Evolutionary conservation across 306 rosid genomes (phyloP).

Genomic region (Echinosophora koreensis): DNA sequence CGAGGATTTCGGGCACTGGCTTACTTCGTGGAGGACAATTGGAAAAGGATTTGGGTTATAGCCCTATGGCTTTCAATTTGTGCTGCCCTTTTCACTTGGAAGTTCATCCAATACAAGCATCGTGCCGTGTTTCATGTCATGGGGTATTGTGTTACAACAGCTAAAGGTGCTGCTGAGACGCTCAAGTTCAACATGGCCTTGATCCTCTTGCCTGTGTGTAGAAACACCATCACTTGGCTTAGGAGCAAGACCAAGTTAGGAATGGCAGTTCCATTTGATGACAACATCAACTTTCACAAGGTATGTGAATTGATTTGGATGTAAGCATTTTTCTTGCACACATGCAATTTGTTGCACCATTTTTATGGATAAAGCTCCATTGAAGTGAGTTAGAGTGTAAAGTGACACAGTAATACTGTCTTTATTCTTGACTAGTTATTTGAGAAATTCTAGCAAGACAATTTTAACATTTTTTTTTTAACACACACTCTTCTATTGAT

Average conservation of each 20-base stretch:
- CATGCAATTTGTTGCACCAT: too few relatives aligned
- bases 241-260: slow-evolving; percentile 79
- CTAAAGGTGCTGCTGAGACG: slow-evolving; percentile 92
- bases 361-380: too few relatives aligned
- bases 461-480: too few relatives aligned
- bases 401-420: too few relatives aligned
- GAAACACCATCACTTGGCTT: slow-evolving; percentile 91
- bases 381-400: too few relatives aligned
- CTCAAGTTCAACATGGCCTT: slow-evolving; percentile 92
- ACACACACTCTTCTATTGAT: too few relatives aligned
- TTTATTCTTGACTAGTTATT: too few relatives aligned
- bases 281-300: slow-evolving; percentile 91
- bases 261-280: slow-evolving; percentile 74
- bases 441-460: too few relatives aligned
- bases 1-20: slow-evolving; percentile 49
- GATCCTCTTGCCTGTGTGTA: slow-evolving; percentile 82
- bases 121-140: slow-evolving; percentile 74
- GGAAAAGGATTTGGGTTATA: slow-evolving; percentile 83
- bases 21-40: slow-evolving; percentile 80
- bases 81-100: slow-evolving; percentile 81
- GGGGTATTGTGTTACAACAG: slow-evolving; percentile 86
- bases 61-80: slow-evolving; percentile 71
- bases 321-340: too few relatives aligned
- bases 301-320: slow-evolving; percentile 47
- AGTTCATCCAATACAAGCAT: slow-evolving; percentile 73